Conservation (phyloP, 2,329 filamentous ascomycete species). For the Colletotrichum sp. region DNA sequence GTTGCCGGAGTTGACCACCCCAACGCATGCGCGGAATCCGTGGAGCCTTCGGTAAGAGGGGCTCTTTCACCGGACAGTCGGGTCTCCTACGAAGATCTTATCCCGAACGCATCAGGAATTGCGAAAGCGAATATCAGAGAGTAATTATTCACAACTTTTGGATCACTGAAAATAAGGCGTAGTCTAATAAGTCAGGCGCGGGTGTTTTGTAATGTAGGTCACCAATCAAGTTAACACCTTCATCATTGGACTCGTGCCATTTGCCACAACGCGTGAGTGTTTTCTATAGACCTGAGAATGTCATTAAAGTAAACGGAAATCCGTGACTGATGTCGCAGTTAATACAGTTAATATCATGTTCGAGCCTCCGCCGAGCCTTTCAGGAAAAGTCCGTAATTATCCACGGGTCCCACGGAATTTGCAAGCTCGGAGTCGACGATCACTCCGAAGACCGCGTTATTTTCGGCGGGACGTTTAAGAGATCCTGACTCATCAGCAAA, state of each 20-base stretch:
- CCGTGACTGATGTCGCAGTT: not conserved
- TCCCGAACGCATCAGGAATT: not conserved
- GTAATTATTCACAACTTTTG: not conserved
- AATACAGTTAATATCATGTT: not conserved
- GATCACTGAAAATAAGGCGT: not conserved
- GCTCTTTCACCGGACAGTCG: not conserved
- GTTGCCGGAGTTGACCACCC: not conserved
- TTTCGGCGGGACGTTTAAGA: not conserved
- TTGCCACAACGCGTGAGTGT: not conserved
- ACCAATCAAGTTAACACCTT: not conserved
- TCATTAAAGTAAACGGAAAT: not conserved
- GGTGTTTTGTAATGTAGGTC: not conserved
- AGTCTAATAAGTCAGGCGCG: not conserved
- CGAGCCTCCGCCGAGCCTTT: not conserved
- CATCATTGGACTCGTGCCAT: not conserved
- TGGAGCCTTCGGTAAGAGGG: not conserved
- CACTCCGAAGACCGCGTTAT: not conserved
- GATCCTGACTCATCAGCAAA: not conserved
- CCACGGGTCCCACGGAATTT: not conserved
- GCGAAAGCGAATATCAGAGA: not conserved
- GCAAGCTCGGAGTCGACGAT: not conserved
- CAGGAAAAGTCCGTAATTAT: not conserved
- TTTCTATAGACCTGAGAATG: not conserved
- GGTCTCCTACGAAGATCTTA: not conserved
- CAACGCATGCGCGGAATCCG: not conserved